A percentile compares a stretch with the other conserved stretches of the same genome.
Evolutionary conservation across 192 early-diverging fungal genomes (phyloP).

Genomic region (Mortierella antarctica): DNA sequence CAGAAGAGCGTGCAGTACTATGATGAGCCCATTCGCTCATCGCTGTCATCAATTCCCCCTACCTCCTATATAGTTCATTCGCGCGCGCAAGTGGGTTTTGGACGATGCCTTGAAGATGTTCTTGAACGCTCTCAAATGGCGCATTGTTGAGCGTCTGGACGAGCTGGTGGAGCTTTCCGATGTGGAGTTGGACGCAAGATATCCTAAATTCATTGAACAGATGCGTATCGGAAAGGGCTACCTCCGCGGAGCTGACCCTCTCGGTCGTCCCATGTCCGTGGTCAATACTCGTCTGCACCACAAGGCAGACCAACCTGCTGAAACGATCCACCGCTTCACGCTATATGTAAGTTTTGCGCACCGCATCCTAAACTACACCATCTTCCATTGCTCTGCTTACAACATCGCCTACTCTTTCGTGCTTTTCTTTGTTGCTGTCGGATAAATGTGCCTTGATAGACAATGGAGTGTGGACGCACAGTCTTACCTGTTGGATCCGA

Average conservation of each 20-base stretch:
- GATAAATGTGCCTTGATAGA: not conserved
- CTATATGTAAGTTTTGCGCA: slow-evolving; percentile 67
- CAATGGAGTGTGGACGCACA: slow-evolving; percentile 38
- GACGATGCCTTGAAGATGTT: slow-evolving; percentile 82
- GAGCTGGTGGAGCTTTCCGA: slow-evolving; percentile 62
- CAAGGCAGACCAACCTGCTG: slow-evolving; percentile 69
- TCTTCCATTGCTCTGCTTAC: not conserved
- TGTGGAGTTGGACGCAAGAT: slow-evolving; percentile 52
- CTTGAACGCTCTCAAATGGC: slow-evolving; percentile 79
- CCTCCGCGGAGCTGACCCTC: slow-evolving; percentile 61
- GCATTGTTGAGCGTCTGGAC: slow-evolving; percentile 67
- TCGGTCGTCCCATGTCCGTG: slow-evolving; percentile 59
- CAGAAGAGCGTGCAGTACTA: not conserved
- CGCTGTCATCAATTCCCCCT: not conserved
- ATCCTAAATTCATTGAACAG: slow-evolving; percentile 55
- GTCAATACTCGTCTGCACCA: slow-evolving; percentile 63
- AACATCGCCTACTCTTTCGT: not conserved
- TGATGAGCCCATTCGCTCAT: not conserved
- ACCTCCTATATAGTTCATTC: slow-evolving; percentile 65
- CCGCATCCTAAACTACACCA: not conserved
- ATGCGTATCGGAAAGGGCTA: slow-evolving; percentile 61
- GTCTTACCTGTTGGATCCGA: slow-evolving; percentile 67
- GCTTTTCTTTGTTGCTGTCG: not conserved
- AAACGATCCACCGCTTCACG: slow-evolving; percentile 73
- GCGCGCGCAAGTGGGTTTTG: slow-evolving; percentile 92